Evolutionary conservation across 176 grass and related monocot genomes (phyloP).

Genomic region (Eragrostis nindensis): DNA sequence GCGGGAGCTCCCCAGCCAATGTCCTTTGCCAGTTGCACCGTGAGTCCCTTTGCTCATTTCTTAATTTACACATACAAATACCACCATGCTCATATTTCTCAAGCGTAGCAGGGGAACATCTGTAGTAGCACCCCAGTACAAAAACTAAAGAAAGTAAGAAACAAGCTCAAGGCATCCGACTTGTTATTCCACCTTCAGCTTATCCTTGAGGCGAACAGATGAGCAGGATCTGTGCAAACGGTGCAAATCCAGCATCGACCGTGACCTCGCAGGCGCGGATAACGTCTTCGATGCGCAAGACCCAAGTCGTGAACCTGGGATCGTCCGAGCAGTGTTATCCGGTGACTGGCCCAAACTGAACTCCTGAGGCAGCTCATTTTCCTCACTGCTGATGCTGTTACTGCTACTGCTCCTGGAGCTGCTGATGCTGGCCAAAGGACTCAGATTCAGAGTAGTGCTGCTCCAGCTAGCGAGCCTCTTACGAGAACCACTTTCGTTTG

Average conservation of each 20-base stretch:
- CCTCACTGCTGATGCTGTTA: constrained; percentile 33
- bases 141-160: not conserved
- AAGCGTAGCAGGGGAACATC: constrained; percentile 3
- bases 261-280: not conserved
- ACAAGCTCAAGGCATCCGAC: not conserved
- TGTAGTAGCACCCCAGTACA: not conserved
- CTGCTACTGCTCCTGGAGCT: constrained; percentile 44
- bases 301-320: not conserved
- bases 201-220: not conserved
- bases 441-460: not conserved
- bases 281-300: constrained; percentile 13
- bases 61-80: constrained; percentile 13
- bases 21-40: too few species aligned
- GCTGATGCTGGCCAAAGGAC: constrained; percentile 10
- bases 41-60: too few species aligned
- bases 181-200: constrained; percentile 22
- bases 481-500: not conserved
- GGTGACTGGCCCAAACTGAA: constrained; percentile 6
- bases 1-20: too few species aligned
- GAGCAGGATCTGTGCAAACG: constrained; percentile 1
- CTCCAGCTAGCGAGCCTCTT: constrained; percentile 43
- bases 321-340: not conserved
- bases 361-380: constrained; percentile 14
- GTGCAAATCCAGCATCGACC: constrained; percentile 36
- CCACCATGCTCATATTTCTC: constrained; percentile 26